These are phyloP conservation scores for Fomitopsis pinicola DNA, from an alignment of 1,284 basidiomycete genomes.

Conservation along the genomic window DNA sequence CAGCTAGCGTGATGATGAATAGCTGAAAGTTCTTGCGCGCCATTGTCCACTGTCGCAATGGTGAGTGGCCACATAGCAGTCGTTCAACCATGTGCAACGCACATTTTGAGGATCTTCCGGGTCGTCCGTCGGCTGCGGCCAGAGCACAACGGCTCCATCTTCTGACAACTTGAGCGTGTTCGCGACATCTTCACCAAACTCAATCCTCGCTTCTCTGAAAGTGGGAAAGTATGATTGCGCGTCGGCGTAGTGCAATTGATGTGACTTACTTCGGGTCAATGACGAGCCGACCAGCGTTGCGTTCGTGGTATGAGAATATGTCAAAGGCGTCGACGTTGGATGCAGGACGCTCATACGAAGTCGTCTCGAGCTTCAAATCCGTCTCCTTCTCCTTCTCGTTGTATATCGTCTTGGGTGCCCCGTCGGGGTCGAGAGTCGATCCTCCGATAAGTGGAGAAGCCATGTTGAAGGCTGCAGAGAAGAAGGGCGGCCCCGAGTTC, in stretches of 20 bases:
- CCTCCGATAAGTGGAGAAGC: background rate
- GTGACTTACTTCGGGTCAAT: conserved; percentile 50
- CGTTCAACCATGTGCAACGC: conserved; percentile 13
- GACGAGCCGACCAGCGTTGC: conserved; percentile 52
- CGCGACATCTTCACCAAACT: conserved; percentile 47
- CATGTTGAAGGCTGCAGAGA: background rate
- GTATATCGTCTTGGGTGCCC: background rate
- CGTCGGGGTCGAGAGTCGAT: background rate
- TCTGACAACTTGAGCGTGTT: conserved; percentile 42
- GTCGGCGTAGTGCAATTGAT: background rate
- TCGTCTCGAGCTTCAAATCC: background rate
- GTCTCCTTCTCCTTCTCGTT: background rate
- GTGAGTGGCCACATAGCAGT: background rate
- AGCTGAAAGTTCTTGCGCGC: conserved; percentile 50
- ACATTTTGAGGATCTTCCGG: conserved; percentile 66
- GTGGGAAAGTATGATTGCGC: background rate
- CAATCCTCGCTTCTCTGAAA: conserved; percentile 47
- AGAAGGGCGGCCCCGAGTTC: background rate
- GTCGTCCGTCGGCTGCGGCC: conserved; percentile 63
- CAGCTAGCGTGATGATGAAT: conserved; percentile 58
- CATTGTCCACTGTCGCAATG: conserved; percentile 36
- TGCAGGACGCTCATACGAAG: background rate
- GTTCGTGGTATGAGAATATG: conserved; percentile 47
- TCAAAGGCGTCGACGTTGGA: conserved; percentile 25
- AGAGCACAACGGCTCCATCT: conserved; percentile 48